These are phyloP conservation scores for Linnemannia elongata DNA, from an alignment of 192 early-diverging fungal genomes.

Conservation along the genomic window DNA sequence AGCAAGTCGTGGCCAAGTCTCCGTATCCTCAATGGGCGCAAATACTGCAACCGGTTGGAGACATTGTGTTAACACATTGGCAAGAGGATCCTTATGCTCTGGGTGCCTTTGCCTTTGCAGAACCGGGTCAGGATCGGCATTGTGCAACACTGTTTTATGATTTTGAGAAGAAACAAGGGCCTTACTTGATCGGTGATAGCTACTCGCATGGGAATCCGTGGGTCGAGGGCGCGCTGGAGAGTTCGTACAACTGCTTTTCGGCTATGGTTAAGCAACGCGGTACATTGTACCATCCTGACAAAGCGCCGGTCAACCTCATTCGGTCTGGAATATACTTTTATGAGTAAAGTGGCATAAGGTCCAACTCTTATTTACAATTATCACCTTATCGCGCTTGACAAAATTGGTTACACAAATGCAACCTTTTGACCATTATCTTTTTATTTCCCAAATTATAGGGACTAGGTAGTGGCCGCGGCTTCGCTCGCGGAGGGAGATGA, in stretches of 20 bases:
- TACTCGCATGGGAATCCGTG: conserved; percentile 17
- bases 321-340: conserved; percentile 12
- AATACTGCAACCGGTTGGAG: conserved; percentile 6
- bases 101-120: conserved; percentile 13
- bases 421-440: no score
- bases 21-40: conserved; percentile 10
- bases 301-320: conserved; percentile 11
- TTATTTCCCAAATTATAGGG: no score
- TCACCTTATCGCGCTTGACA: no score
- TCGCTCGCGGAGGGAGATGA: no score
- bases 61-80: conserved; percentile 25
- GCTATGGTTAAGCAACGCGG: conserved; percentile 11
- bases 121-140: conserved; percentile 17
- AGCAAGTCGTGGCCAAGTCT: conserved; percentile 2
- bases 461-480: no score
- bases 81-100: conserved; percentile 21
- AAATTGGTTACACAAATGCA: no score
- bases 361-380: neutral
- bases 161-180: conserved; percentile 6
- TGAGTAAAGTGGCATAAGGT: conserved; percentile 6
- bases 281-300: conserved; percentile 14
- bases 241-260: conserved; percentile 23
- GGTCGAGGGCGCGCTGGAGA: conserved; percentile 11
- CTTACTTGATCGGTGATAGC: conserved; percentile 21
- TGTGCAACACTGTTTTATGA: conserved; percentile 9